Base-by-base conservation (phyloP, 2,329 filamentous ascomycete genomes). In the Aciculosporium take region DNA sequence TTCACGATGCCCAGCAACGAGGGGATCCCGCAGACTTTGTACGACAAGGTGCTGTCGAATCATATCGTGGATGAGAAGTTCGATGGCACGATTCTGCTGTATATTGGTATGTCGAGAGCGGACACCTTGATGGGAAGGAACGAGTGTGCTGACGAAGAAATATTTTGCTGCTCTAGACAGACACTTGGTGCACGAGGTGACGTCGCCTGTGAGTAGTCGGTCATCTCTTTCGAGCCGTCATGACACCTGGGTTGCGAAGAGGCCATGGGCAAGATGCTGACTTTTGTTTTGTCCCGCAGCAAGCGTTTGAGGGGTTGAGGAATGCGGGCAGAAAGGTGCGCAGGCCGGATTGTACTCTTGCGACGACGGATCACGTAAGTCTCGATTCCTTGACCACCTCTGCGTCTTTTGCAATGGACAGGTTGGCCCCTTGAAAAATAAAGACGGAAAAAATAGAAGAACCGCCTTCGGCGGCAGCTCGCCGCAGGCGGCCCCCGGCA, bases 161-260 rank as follows among this genome's bases (percentile, higher is more conserved):
- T 25, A 7, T 13, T 23, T 15, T 23, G 21, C 5, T 18, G 52
- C 15, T 40, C 43, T 54, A 88, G 86, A 94, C 66, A 77, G 91
- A 62, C 91, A 98, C 71, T 74, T 98, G 48, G 88, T 96, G 47
- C 91, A 98, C 62, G 91, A 98, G 71, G 91, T 98, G 60, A 98
- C 91, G 54, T 95, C 89, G 54, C 91, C 91, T 48, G 83, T 87
- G 74, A 59, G 80, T 39, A 15, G 5, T 8, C 28, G 3, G n/a
- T n/a, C n/a, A n/a, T n/a, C n/a, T n/a, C n/a, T n/a, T n/a, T n/a
- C n/a, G n/a, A n/a, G n/a, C n/a, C n/a, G n/a, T n/a, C n/a, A n/a
- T n/a, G n/a, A n/a, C n/a, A n/a, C n/a, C n/a, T n/a, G n/a, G n/a
- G n/a, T n/a, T n/a, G n/a, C n/a, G n/a, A n/a, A n/a, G n/a, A n/a